These are phyloP conservation scores for Nissolia schottii DNA, from an alignment of 306 rosid genomes.

Conservation along the genomic window DNA sequence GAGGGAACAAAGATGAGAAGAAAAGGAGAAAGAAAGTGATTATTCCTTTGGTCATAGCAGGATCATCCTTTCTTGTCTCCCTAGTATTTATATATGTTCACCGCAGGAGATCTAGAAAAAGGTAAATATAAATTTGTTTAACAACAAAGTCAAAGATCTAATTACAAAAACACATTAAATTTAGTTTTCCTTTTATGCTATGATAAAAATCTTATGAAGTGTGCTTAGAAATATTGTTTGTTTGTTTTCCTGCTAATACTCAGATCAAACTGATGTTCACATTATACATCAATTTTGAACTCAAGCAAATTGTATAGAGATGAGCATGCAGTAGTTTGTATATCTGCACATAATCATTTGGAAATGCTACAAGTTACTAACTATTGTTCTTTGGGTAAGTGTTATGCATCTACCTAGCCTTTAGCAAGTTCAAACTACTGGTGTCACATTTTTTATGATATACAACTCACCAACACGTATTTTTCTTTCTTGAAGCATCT, in stretches of 20 bases:
- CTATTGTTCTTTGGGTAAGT: background rate
- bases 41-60: slow-evolving; percentile 41
- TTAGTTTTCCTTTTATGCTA: background rate
- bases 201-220: background rate
- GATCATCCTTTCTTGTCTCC: slow-evolving; percentile 54
- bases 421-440: background rate
- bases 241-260: background rate
- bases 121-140: background rate
- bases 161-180: background rate
- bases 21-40: slow-evolving; percentile 30
- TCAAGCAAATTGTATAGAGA: background rate
- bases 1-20: slow-evolving; percentile 12
- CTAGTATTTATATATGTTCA: slow-evolving; percentile 32
- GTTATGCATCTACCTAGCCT: background rate
- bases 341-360: background rate
- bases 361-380: background rate
- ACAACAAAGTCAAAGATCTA: background rate
- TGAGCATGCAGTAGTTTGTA: background rate
- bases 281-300: background rate
- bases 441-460: no score
- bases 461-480: background rate
- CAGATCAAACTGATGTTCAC: background rate
- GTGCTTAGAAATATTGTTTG: background rate
- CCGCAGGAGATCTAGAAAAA: slow-evolving; percentile 32
- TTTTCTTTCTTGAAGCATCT: no score